Base-by-base conservation (phyloP, 1,284 basidiomycete species). In the Puccinia novopanici region DNA sequence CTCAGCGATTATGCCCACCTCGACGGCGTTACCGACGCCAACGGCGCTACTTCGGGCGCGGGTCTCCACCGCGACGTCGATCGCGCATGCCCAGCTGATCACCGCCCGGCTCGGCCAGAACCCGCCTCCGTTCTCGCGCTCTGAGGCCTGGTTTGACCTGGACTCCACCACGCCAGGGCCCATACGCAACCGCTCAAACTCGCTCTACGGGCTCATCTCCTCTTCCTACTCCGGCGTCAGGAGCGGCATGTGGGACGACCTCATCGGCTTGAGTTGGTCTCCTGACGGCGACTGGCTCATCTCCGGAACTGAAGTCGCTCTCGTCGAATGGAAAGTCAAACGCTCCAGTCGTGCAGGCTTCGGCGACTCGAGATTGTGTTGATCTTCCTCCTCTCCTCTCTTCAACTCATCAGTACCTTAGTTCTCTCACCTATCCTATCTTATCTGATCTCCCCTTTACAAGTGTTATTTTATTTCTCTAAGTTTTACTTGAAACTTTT, bases 301-400 rank as follows among this genome's bases (percentile, higher is more conserved):
- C 55, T 73, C 70, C 6, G 78, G 78, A n/a, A 80, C 78, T 40
- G 78, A 80, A 65, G 70, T 65, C 22, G 78, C 70, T 17, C 57
- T 80, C n/a, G 78, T 80, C 19, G 78, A 80, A 67, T 80, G 78
- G 78, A 80, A 73, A 42, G 70, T 80, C 30, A 80, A 73, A 45
- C 57, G 40, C 22, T 72, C 45, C n/a, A 63, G 45, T 72, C 48
- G 78, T 37, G 55, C 78, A 2, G 70, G 70, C 5, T 80, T 80
- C 55, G 78, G 78, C 65, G 78, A 80, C 72, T 48, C 70, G 19
- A 48, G 78, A 65, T 73, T 80, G 24, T 73, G 78, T 55, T 80
- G 50, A 80, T 70, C 37, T 59, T 34, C 22, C 34, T 65, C 40
- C 6, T 42, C 42, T 65, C 22, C 27, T 65, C n/a, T n/a, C 27